Percentiles rank a stretch among this genome's conserved stretches.
These are phyloP conservation scores for Cytospora paraplurivora DNA, from an alignment of 2,329 filamentous ascomycete species.

Conservation along the genomic window DNA sequence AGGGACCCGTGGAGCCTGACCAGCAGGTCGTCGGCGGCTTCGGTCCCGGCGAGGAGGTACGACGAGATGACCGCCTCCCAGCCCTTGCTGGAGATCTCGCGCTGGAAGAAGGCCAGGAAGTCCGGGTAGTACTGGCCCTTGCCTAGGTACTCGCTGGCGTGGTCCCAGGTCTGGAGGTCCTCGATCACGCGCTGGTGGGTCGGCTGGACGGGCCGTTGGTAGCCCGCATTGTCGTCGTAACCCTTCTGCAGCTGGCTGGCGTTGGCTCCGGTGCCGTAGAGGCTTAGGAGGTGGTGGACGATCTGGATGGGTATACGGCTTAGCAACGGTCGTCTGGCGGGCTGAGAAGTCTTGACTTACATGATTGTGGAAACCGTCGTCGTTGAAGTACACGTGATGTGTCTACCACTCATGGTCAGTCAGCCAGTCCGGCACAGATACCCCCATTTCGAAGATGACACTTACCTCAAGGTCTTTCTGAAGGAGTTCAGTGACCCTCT, in stretches of 20 bases:
- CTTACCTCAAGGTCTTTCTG: conserved; percentile 71
- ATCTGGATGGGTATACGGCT: conserved; percentile 45
- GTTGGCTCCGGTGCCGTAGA: conserved; percentile 74
- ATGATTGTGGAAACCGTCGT: conserved; percentile 78
- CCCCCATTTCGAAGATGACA: neutral
- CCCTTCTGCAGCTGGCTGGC: conserved; percentile 61
- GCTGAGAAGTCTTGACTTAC: conserved; percentile 41
- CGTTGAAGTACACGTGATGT: conserved; percentile 82
- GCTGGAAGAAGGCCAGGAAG: conserved; percentile 76
- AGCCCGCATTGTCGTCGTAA: conserved; percentile 65
- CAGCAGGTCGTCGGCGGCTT: conserved; percentile 68
- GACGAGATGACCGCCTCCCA: conserved; percentile 65
- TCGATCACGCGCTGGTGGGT: conserved; percentile 53
- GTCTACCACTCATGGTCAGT: conserved; percentile 36
- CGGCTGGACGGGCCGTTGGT: conserved; percentile 61
- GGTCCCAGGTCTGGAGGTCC: conserved; percentile 57
- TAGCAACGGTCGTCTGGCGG: neutral
- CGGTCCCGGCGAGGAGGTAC: conserved; percentile 69
- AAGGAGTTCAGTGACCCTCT: conserved; percentile 66
- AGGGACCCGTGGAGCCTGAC: conserved; percentile 63
- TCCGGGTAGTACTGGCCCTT: conserved; percentile 66
- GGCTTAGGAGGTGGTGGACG: conserved; percentile 71
- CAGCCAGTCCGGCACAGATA: neutral
- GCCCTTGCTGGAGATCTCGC: conserved; percentile 64
- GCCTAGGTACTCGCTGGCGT: conserved; percentile 63